Evolutionary conservation across 2,329 filamentous ascomycete species (phyloP).

Genomic region (Cladophialophora immunda): DNA sequence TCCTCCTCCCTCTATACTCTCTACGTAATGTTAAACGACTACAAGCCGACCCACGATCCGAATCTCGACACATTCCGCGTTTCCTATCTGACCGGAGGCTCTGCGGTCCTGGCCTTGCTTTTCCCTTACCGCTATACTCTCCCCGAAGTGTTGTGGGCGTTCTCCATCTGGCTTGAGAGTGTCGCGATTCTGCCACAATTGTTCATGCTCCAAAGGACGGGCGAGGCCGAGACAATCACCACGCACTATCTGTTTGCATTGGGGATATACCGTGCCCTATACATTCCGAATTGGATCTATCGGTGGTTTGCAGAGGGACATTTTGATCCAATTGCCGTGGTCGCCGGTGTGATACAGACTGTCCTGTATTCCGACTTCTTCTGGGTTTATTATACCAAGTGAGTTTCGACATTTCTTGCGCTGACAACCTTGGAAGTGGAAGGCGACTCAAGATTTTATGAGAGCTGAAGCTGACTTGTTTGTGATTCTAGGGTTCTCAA

Average conservation of each 20-base stretch:
- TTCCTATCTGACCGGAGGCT: conserved; percentile 83
- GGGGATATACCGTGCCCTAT: conserved; percentile 88
- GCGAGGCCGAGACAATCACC: conserved; percentile 98
- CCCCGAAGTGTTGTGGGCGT: conserved; percentile 90
- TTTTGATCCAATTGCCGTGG: conserved; percentile 85
- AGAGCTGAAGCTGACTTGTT: background rate
- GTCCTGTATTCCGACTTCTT: conserved; percentile 98
- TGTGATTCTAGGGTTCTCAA: conserved; percentile 68
- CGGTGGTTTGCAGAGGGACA: conserved; percentile 81
- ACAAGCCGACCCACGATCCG: conserved; percentile 96
- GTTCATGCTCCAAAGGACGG: conserved; percentile 97
- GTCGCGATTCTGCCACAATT: conserved; percentile 97
- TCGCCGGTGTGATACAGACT: conserved; percentile 92
- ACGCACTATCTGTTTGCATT: conserved; percentile 97
- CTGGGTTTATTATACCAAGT: conserved; percentile 99
- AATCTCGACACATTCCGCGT: conserved; percentile 98
- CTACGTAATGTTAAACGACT: conserved; percentile 97
- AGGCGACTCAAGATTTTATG: background rate
- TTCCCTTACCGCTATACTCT: conserved; percentile 86
- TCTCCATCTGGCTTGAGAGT: conserved; percentile 96
- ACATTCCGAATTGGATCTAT: conserved; percentile 99
- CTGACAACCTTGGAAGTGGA: background rate
- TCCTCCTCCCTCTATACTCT: conserved; percentile 89
- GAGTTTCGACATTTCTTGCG: conserved; percentile 45
- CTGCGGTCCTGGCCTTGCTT: conserved; percentile 78